phyloP scores from a whole-genome alignment of 108 stramenopile species.

The Fistulifera solaris region DNA sequence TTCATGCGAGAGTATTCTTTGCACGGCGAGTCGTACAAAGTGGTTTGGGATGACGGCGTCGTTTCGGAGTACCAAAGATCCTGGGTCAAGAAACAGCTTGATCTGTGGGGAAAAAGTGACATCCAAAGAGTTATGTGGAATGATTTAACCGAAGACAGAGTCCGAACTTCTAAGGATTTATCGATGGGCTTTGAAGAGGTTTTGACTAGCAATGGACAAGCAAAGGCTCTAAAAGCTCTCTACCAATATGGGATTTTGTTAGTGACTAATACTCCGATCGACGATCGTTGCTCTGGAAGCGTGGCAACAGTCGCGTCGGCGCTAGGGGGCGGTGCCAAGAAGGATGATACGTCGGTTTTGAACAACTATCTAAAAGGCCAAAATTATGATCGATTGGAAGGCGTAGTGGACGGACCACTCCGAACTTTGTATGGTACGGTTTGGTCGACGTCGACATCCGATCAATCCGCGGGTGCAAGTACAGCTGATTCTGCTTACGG shows the following conservation, averaged over 20 bases:
- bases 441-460: conserved; percentile 53
- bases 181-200: conserved; percentile 44
- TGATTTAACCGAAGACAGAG: conserved; percentile 38
- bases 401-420: conserved; percentile 61
- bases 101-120: conserved; percentile 10
- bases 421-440: conserved; percentile 74
- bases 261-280: conserved; percentile 51
- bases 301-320: conserved; percentile 42
- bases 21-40: conserved; percentile 12
- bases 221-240: conserved; percentile 37
- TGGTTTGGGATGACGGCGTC: conserved; percentile 34
- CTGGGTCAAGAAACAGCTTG: conserved; percentile 31
- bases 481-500: conserved; percentile 80
- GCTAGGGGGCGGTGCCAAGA: conserved; percentile 34
- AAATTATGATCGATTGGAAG: conserved; percentile 13
- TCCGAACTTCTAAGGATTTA: conserved; percentile 34
- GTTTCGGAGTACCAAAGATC: conserved; percentile 17
- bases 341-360: conserved; percentile 21
- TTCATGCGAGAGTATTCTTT: conserved; percentile 4
- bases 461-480: conserved; percentile 39
- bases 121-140: conserved; percentile 47
- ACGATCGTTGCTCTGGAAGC: conserved; percentile 31
- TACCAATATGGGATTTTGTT: conserved; percentile 66
- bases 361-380: conserved; percentile 14
- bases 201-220: conserved; percentile 20